Evolutionary conservation across 2,329 filamentous ascomycete genomes (phyloP).

Genomic region (Trichoderma arundinaceum): DNA sequence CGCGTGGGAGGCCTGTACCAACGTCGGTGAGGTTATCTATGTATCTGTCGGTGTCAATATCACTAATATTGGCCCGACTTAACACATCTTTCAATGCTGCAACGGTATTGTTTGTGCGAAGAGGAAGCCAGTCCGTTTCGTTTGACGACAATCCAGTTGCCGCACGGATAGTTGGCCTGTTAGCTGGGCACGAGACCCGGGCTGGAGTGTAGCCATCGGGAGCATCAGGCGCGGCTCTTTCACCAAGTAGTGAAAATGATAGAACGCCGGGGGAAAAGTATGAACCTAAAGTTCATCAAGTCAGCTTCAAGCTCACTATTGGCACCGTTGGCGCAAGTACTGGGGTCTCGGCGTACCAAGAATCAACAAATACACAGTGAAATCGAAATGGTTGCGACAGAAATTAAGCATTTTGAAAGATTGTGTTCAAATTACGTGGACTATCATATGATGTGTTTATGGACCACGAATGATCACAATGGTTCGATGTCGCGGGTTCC

Average conservation of each 20-base stretch:
- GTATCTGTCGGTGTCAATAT: slow-evolving; percentile 33
- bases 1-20: slow-evolving; percentile 47
- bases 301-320: background rate
- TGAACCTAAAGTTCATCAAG: background rate
- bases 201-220: slow-evolving; percentile 34
- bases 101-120: slow-evolving; percentile 34
- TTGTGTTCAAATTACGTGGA: background rate
- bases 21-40: slow-evolving; percentile 32
- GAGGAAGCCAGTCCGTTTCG: slow-evolving; percentile 35
- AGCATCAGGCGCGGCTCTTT: slow-evolving; percentile 23
- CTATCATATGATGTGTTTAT: background rate
- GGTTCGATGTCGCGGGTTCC: background rate
- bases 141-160: slow-evolving; percentile 33
- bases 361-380: background rate
- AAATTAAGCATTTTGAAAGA: background rate
- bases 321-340: background rate
- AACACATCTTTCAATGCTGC: slow-evolving; percentile 33
- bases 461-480: background rate
- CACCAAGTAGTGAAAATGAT: background rate
- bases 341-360: background rate
- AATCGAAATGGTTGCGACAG: background rate
- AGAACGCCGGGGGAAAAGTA: background rate
- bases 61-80: slow-evolving; percentile 33
- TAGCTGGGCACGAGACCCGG: slow-evolving; percentile 32
- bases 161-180: slow-evolving; percentile 32